Evolutionary conservation across 75 land plant species (phyloP), one percentile per base, ranked within the genome.

Genomic region (Pinus albicaulis): DNA sequence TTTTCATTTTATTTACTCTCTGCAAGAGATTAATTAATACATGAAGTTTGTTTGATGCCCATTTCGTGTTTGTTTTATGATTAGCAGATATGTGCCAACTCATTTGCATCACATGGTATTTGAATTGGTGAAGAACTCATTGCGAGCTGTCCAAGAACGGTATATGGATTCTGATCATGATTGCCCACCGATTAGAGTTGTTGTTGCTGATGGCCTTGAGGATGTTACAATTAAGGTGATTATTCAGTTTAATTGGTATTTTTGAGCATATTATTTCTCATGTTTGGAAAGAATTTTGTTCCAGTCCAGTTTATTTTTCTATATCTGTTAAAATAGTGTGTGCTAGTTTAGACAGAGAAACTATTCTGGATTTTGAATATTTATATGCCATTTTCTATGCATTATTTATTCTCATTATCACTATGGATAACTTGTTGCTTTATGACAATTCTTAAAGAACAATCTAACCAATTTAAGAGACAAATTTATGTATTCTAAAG

Each of bases 41-140:
- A 48, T 48, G 11, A 10, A 11, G 12, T 10, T 48, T 48, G 41
- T 68, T 22, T 68, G 71, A 41, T 68, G n/a, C 44, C 13, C 48
- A 22, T 25, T 22, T 53, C 36, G 24, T 34, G 38, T 24, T 73
- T 70, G 48, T 52, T 61, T 55, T 72, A 24, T 72, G 19, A 22
- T n/a, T 44, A n/a, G 55, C 82, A 97, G 99, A 60, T 98, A 98
- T 76, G 98, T 98, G 10, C 98, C 98, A 24, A 81, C 99, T 60
- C 99, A 98, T 73, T 84, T 98, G 78, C 98, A 98, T 80, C 95
- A 95, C 57, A 98, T 98, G 99, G 85, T 98, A 14, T 98, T 98
- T 80, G 99, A 98, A 85, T 78, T 98, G 72, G 92, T 98, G 2
- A 98, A 98, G 80, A 98, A 98, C 76, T 98, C 99, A 3, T 77